These are phyloP conservation scores for Gracilaria gracilis DNA, from an alignment of 23 red algal genomes.

Conservation along the genomic window DNA sequence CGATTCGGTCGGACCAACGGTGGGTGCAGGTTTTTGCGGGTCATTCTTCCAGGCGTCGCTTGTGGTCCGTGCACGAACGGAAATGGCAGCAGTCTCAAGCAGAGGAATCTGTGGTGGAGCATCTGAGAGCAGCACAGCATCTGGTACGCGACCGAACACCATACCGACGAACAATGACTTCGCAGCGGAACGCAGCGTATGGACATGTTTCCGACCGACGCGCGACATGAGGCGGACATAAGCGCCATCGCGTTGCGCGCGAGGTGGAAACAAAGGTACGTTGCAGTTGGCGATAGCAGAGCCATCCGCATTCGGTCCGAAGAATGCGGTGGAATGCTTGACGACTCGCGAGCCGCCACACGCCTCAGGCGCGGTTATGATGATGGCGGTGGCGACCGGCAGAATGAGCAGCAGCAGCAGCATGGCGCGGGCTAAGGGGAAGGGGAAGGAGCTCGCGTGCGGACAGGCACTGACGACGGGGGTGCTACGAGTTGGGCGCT, in stretches of 20 bases:
- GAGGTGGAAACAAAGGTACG: conserved; percentile 72
- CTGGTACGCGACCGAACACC: conserved; percentile 23
- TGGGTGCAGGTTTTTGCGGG: background rate
- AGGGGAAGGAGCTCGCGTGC: background rate
- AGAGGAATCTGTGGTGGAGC: conserved; percentile 11
- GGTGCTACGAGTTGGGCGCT: background rate
- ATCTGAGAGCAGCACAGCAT: conserved; percentile 3
- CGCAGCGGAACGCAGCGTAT: background rate
- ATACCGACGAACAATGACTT: conserved; percentile 20
- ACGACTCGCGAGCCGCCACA: conserved; percentile 81
- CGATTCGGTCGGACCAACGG: background rate
- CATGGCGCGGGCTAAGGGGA: conserved; percentile 3
- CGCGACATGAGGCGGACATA: conserved; percentile 7
- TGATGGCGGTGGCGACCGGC: conserved; percentile 42
- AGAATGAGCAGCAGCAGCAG: conserved; percentile 46
- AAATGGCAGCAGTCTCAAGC: background rate
- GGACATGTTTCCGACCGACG: background rate
- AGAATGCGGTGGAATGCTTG: conserved; percentile 79
- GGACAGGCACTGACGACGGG: background rate
- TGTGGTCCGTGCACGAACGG: background rate
- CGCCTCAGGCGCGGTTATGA: conserved; percentile 54
- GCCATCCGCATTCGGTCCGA: conserved; percentile 62
- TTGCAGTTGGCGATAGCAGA: conserved; percentile 34
- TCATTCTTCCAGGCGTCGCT: background rate
- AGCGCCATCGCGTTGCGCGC: conserved; percentile 40